A percentile compares a stretch with the other conserved stretches of the same genome.
Conservation (phyloP, 805 yeast species). For the Lachancea sp. region DNA sequence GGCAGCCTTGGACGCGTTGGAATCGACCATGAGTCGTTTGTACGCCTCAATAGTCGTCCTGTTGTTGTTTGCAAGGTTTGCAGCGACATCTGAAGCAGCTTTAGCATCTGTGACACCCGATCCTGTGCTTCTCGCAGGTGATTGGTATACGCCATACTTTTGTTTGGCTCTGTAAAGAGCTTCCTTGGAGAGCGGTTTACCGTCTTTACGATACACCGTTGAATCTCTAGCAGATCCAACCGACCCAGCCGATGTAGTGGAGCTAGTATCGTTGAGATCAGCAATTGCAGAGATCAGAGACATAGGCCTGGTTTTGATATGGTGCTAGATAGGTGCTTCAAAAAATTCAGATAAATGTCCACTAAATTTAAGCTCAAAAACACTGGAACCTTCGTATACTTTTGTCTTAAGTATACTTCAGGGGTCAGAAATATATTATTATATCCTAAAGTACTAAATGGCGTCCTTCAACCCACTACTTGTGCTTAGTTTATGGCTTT, state of each 20-base stretch:
- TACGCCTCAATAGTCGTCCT: slow-evolving; percentile 58
- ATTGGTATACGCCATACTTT: slow-evolving; percentile 57
- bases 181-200: slow-evolving; percentile 65
- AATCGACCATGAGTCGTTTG: slow-evolving; percentile 40
- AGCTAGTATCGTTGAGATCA: slow-evolving; percentile 9
- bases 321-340: too few species aligned
- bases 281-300: slow-evolving; percentile 29
- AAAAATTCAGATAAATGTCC: too few species aligned
- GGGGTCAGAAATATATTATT: too few species aligned
- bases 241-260: slow-evolving; percentile 4
- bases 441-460: too few species aligned
- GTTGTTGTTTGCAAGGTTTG: slow-evolving; percentile 62
- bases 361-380: too few species aligned
- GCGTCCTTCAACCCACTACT: too few species aligned
- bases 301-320: slow-evolving; percentile 15
- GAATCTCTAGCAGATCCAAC: slow-evolving; percentile 11
- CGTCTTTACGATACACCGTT: slow-evolving; percentile 58
- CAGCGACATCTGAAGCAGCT: slow-evolving; percentile 66
- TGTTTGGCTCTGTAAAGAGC: slow-evolving; percentile 70
- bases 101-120: slow-evolving; percentile 57
- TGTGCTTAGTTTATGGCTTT: neutral
- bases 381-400: too few species aligned
- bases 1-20: slow-evolving; percentile 32
- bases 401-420: too few species aligned
- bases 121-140: slow-evolving; percentile 40